phyloP scores from a whole-genome alignment of 106 monocot species.

The Acanthochlamys bracteata region DNA sequence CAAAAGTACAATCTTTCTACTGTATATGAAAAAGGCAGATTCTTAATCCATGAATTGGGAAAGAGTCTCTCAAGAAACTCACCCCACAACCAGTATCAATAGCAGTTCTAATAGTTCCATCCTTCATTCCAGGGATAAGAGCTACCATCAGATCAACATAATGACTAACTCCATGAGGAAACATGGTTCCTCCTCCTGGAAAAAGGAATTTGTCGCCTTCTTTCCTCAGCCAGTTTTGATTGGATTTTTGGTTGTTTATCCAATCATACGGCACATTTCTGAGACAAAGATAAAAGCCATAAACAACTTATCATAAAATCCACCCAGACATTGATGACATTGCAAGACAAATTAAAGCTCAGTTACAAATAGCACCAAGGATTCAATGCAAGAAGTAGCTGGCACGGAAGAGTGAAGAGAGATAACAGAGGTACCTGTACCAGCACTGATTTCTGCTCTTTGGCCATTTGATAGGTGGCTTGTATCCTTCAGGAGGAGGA shows the following conservation, averaged over 20 bases:
- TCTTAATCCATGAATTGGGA: not conserved
- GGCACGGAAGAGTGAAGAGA: not conserved
- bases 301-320: not conserved
- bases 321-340: not conserved
- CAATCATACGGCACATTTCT: slow-evolving; percentile 87
- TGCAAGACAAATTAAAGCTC: not conserved
- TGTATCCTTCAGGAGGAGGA: slow-evolving; percentile 21
- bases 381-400: not conserved
- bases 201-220: slow-evolving; percentile 79
- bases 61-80: slow-evolving; percentile 5
- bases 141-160: slow-evolving; percentile 76
- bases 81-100: slow-evolving; percentile 95
- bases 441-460: slow-evolving; percentile 20
- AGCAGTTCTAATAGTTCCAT: slow-evolving; percentile 79
- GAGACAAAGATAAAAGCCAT: slow-evolving; percentile 2
- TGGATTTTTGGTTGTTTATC: slow-evolving; percentile 80
- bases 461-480: slow-evolving; percentile 21
- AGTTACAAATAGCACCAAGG: no score
- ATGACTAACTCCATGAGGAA: slow-evolving; percentile 57
- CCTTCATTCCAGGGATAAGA: slow-evolving; percentile 77
- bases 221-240: slow-evolving; percentile 80
- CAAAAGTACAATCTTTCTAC: not conserved
- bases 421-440: slow-evolving; percentile 12
- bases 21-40: not conserved
- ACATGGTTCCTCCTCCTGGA: slow-evolving; percentile 89